phyloP scores from a whole-genome alignment of 257 asterid genomes.

The Solanum ahanhuiri region DNA sequence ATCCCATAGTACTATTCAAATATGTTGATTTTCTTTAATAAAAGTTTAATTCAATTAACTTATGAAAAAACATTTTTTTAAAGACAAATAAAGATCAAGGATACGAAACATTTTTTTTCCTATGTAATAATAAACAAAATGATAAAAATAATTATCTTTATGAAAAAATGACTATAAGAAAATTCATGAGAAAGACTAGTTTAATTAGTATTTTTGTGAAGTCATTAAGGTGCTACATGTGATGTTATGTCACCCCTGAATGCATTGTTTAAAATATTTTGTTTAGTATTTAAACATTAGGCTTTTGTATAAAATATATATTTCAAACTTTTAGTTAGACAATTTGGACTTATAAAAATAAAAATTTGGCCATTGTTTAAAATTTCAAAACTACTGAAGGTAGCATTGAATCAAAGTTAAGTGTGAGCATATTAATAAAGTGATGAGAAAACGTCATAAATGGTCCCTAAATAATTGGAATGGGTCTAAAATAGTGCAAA shows the following conservation, averaged over 20 bases:
- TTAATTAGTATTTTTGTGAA: not conserved
- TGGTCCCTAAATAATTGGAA: too few species aligned
- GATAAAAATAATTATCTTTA: not conserved
- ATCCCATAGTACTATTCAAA: not conserved
- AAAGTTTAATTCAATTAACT: not conserved
- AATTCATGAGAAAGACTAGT: not conserved
- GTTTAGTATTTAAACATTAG: not conserved
- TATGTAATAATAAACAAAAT: not conserved
- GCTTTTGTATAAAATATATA: too few species aligned
- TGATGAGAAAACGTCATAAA: too few species aligned
- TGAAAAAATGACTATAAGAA: not conserved
- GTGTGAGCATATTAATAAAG: not conserved
- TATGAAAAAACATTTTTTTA: not conserved
- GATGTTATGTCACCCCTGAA: not conserved
- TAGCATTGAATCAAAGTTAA: not conserved
- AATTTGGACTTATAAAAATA: too few species aligned
- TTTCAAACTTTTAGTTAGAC: not conserved
- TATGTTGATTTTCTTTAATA: not conserved
- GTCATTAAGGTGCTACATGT: not conserved
- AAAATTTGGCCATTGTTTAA: too few species aligned
- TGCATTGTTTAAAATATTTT: not conserved
- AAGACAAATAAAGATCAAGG: not conserved
- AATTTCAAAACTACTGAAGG: too few species aligned
- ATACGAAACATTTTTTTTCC: not conserved
- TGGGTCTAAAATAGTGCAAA: too few species aligned